phyloP scores from a whole-genome alignment of 371 early-diverging fungal species.

The Choanephora cucurbitarum region DNA sequence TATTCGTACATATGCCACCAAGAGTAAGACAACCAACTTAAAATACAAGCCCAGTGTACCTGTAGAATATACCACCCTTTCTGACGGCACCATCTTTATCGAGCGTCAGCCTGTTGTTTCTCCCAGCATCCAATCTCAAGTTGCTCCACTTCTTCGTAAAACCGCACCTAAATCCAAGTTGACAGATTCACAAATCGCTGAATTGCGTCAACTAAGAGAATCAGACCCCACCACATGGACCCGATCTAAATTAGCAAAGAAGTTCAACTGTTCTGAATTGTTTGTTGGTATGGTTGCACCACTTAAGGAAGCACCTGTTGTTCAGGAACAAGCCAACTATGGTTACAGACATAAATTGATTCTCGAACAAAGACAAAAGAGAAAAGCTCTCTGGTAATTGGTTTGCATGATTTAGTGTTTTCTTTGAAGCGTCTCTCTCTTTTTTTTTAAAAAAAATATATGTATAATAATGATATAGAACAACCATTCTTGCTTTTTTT shows the following conservation, averaged over 20 bases:
- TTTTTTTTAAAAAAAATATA: neutral
- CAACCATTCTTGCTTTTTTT: neutral
- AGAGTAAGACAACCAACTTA: slow-evolving; percentile 47
- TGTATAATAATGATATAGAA: neutral
- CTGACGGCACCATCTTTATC: slow-evolving; percentile 43
- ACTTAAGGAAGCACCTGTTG: slow-evolving; percentile 10
- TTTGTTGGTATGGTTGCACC: slow-evolving; percentile 47
- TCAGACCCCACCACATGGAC: slow-evolving; percentile 52
- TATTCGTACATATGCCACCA: slow-evolving; percentile 47
- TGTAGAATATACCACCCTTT: slow-evolving; percentile 28
- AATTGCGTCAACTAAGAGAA: slow-evolving; percentile 46
- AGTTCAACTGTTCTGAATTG: slow-evolving; percentile 49
- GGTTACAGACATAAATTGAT: slow-evolving; percentile 47
- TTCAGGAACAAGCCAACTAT: slow-evolving; percentile 14
- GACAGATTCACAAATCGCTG: slow-evolving; percentile 33
- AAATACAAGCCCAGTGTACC: slow-evolving; percentile 43
- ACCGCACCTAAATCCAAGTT: slow-evolving; percentile 20
- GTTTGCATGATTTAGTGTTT: neutral
- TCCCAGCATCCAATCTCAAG: slow-evolving; percentile 25
- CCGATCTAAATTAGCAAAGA: slow-evolving; percentile 45
- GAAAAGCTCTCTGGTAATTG: slow-evolving; percentile 48
- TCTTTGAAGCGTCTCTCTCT: no score
- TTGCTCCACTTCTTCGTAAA: slow-evolving; percentile 33
- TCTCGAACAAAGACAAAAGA: slow-evolving; percentile 41
- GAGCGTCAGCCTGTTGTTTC: slow-evolving; percentile 39